Evolutionary conservation across 2,329 filamentous ascomycete genomes (phyloP), one percentile per base, ranked within the genome.

Genomic region (Epichloe glyceriae): DNA sequence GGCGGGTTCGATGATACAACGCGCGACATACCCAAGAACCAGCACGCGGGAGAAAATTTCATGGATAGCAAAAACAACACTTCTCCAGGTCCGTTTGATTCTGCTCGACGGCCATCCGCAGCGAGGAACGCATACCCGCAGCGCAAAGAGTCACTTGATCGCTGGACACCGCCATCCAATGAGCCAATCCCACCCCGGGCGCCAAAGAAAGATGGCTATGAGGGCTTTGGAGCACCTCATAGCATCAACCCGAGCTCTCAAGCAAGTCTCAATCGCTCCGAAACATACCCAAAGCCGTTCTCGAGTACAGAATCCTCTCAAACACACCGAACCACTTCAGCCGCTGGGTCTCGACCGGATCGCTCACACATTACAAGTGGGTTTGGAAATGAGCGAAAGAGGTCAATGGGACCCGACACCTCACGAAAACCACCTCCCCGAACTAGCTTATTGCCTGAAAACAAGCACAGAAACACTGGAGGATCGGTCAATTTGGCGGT

Each of bases 1-100:
- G 74, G 74, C 12, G 73, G 71, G 4, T 72, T 78, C 47, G 41
- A 20, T 47, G 52, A 46, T 44, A n/a, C 22, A 15, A 38, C 3
- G 15, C 50, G 45, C 34, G 43, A 53, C 6, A n/a, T 46, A 11
- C 22, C 34, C 8, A 51, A 56, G 15, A 57, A 56, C 30, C 49
- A 48, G 17, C 22, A 30, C 14, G 56, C 58, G 5, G 58, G 59
- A 45, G 56, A 63, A 5, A 70, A 61, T 38, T 59, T 87, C 30
- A 60, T 85, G 57, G 74, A 78, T 54, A 76, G 80, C 48, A 79
- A 86, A 73, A 77, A 86, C 56, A 75, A 70, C 8, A 83, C 86
- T 59, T 73, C 79, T 1, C 79, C 83, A 1, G 83, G 81, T 0
- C 83, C 83, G 0, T 86, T 87, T 58, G 79, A 81, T 55, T 63